Evolutionary conservation across 495 filamentous ascomycete genomes (phyloP).

Genomic region (Pyronema omphalodes): DNA sequence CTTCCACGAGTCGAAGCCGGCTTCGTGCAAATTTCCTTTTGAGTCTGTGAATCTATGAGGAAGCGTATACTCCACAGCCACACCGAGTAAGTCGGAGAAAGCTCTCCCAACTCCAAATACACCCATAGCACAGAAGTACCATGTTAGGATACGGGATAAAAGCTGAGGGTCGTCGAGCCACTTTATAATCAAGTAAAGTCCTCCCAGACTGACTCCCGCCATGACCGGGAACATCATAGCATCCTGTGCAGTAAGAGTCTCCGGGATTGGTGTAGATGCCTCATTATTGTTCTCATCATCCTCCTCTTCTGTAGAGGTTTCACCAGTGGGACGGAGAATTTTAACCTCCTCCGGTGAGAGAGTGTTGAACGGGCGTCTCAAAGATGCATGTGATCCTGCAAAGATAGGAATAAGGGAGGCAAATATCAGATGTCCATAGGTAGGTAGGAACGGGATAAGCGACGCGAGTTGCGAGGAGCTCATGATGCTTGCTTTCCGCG

Average conservation of each 20-base stretch:
- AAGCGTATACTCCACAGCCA: constrained; percentile 52
- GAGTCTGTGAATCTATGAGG: constrained; percentile 40
- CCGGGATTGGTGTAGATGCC: constrained; percentile 39
- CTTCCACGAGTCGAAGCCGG: constrained; percentile 20
- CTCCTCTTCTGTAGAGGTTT: constrained; percentile 37
- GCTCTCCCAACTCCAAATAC: constrained; percentile 54
- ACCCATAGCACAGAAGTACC: constrained; percentile 68
- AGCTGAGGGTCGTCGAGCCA: constrained; percentile 65
- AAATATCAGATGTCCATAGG: constrained; percentile 47
- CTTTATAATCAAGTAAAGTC: constrained; percentile 76
- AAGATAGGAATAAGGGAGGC: constrained; percentile 57
- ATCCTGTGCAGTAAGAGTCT: constrained; percentile 62
- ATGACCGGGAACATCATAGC: constrained; percentile 74
- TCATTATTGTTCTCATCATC: constrained; percentile 37
- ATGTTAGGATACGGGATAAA: constrained; percentile 66
- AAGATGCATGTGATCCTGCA: constrained; percentile 50
- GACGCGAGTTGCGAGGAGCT: not conserved
- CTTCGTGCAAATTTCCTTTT: constrained; percentile 28
- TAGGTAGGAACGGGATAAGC: constrained; percentile 30
- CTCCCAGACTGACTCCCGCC: constrained; percentile 52
- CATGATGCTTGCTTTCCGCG: not conserved
- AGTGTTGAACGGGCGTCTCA: constrained; percentile 40
- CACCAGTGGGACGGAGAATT: constrained; percentile 41
- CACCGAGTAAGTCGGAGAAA: constrained; percentile 44
- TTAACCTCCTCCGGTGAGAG: constrained; percentile 14